Conservation (phyloP, 495 filamentous ascomycete genomes). For the Podospora didyma region DNA sequence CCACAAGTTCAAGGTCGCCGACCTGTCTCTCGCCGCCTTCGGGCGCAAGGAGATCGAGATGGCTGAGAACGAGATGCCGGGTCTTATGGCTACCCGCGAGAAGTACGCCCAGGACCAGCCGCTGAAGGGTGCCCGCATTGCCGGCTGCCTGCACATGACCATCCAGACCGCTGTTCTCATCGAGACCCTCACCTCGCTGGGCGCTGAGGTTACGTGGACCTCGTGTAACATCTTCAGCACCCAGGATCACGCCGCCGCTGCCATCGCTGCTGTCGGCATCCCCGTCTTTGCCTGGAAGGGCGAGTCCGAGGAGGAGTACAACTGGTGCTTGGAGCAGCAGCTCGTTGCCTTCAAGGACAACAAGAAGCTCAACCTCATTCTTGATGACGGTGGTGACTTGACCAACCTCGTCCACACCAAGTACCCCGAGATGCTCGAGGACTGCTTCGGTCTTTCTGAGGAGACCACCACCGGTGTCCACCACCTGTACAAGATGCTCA, state of each 20-base stretch:
- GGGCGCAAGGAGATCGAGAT: constrained; percentile 98
- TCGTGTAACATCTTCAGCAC: constrained; percentile 99
- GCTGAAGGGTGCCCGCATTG: constrained; percentile 81
- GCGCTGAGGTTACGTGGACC: constrained; percentile 97
- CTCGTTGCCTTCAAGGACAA: constrained; percentile 92
- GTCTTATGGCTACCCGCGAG: constrained; percentile 88
- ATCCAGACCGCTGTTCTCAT: constrained; percentile 99
- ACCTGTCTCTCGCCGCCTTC: constrained; percentile 96
- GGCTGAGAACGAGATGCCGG: constrained; percentile 97
- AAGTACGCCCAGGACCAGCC: constrained; percentile 95
- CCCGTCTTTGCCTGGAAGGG: constrained; percentile 99
- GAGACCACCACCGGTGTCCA: constrained; percentile 99
- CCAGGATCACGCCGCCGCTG: constrained; percentile 96
- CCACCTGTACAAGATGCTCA: constrained; percentile 98
- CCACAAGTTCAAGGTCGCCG: constrained; percentile 94
- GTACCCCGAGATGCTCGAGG: constrained; percentile 95
- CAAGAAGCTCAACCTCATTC: constrained; percentile 96
- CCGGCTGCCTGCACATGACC: constrained; percentile 99
- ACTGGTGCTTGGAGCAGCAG: constrained; percentile 99
- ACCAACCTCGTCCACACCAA: constrained; percentile 95
- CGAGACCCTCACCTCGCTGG: constrained; percentile 89
- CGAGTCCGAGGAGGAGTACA: constrained; percentile 99
- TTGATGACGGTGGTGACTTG: constrained; percentile 97
- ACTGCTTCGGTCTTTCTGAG: constrained; percentile 97
- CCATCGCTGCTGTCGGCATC: constrained; percentile 89